These are phyloP conservation scores for Gymnopilus junonius DNA, from an alignment of 768 basidiomycete genomes.

Conservation along the genomic window DNA sequence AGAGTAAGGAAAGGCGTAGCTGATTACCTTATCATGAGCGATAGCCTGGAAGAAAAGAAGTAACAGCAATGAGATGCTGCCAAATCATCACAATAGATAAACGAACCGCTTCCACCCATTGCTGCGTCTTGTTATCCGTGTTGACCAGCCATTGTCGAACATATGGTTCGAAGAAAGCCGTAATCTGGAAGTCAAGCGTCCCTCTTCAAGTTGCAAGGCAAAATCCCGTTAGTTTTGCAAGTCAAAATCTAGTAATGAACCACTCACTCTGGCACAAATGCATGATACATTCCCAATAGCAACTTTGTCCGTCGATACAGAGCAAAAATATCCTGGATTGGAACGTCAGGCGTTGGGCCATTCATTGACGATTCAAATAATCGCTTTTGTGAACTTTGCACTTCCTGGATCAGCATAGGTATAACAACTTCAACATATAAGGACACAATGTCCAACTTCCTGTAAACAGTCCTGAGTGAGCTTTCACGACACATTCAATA, in stretches of 20 bases:
- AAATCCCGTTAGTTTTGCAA: too few species aligned
- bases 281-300: slow-evolving; percentile 77
- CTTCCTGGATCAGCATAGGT: slow-evolving; percentile 67
- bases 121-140: slow-evolving; percentile 86
- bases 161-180: slow-evolving; percentile 84
- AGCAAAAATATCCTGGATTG: slow-evolving; percentile 88
- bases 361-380: slow-evolving; percentile 85
- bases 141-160: slow-evolving; percentile 88
- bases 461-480: slow-evolving; percentile 24
- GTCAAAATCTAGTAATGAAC: not conserved
- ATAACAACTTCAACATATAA: slow-evolving; percentile 70
- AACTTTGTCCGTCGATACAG: slow-evolving; percentile 81
- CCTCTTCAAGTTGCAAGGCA: slow-evolving; percentile 40
- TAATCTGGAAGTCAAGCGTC: slow-evolving; percentile 67
- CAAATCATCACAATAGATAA: slow-evolving; percentile 28
- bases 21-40: slow-evolving; percentile 73
- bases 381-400: slow-evolving; percentile 72
- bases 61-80: not conserved
- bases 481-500: not conserved
- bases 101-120: slow-evolving; percentile 93
- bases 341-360: slow-evolving; percentile 84
- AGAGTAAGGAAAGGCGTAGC: slow-evolving; percentile 3
- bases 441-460: slow-evolving; percentile 76
- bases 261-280: slow-evolving; percentile 80
- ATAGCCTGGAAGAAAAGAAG: slow-evolving; percentile 59